phyloP scores from a whole-genome alignment of 306 rosid genomes.

The Medicago ruthenica region DNA sequence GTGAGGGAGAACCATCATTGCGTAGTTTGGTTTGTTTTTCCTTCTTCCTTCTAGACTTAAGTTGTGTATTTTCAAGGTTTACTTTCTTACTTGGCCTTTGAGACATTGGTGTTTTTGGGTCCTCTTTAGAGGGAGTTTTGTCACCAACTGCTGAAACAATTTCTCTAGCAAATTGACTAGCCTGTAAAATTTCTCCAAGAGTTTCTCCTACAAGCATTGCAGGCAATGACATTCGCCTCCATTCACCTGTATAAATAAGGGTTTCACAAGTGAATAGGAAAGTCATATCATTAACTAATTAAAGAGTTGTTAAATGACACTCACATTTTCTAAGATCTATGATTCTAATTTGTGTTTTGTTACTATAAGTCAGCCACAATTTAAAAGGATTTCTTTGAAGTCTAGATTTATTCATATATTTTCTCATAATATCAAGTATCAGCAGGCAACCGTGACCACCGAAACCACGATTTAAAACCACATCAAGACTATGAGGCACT shows the following conservation, averaged over 20 bases:
- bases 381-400: too few species aligned
- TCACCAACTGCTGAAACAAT: constrained; percentile 59
- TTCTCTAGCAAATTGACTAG: constrained; percentile 84
- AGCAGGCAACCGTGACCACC: too few species aligned
- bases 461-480: too few species aligned
- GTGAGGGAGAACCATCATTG: constrained; percentile 53
- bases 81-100: constrained; percentile 53
- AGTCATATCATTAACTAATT: background rate
- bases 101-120: constrained; percentile 81
- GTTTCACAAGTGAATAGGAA: background rate
- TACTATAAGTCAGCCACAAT: too few species aligned
- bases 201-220: constrained; percentile 97
- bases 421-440: too few species aligned
- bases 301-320: background rate
- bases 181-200: constrained; percentile 83
- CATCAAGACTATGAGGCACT: too few species aligned
- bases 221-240: constrained; percentile 88
- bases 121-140: constrained; percentile 54
- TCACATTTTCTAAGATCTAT: background rate
- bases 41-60: constrained; percentile 76
- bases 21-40: constrained; percentile 75
- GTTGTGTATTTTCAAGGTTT: constrained; percentile 68
- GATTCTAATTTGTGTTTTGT: background rate
- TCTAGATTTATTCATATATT: too few species aligned
- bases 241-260: constrained; percentile 61